phyloP scores from a whole-genome alignment of 2,329 filamentous ascomycete species.

The Penicillium fuscoglaucum region DNA sequence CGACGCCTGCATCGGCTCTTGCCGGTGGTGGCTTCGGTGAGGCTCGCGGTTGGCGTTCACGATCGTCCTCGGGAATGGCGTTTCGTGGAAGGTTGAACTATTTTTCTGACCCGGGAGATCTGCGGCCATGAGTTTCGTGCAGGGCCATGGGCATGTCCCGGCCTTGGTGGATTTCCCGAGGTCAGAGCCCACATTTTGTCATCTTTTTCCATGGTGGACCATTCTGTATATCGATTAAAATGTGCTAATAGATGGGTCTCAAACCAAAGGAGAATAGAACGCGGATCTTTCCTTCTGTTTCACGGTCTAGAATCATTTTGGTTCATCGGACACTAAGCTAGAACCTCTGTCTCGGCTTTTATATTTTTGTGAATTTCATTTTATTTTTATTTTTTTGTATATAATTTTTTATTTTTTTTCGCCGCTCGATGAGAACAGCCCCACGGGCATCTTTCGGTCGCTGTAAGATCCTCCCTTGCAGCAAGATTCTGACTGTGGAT shows the following conservation, averaged over 20 bases:
- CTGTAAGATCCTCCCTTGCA: constrained; percentile 3
- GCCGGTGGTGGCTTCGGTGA: constrained; percentile 27
- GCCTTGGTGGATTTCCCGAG: neutral
- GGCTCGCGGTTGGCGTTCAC: constrained; percentile 16
- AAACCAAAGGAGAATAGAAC: neutral
- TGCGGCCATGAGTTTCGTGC: constrained; percentile 12
- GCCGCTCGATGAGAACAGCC: neutral
- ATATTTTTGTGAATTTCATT: neutral
- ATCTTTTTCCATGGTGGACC: neutral
- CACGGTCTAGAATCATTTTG: neutral
- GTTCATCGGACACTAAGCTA: neutral
- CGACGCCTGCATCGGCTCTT: constrained; percentile 24
- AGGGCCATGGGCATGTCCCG: constrained; percentile 1
- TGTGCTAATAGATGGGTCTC: neutral
- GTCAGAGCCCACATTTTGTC: neutral
- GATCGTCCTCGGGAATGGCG: constrained; percentile 12
- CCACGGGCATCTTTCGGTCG: constrained; percentile 7
- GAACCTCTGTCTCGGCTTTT: neutral
- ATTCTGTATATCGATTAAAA: neutral
- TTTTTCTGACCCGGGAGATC: constrained; percentile 9
- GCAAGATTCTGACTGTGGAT: neutral
- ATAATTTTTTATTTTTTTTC: no score
- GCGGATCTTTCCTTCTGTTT: neutral
- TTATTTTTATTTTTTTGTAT: no score
- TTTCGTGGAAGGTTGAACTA: constrained; percentile 4